Evolutionary conservation across 2,329 filamentous ascomycete species (phyloP).

Genomic region (Xylaria sp.): DNA sequence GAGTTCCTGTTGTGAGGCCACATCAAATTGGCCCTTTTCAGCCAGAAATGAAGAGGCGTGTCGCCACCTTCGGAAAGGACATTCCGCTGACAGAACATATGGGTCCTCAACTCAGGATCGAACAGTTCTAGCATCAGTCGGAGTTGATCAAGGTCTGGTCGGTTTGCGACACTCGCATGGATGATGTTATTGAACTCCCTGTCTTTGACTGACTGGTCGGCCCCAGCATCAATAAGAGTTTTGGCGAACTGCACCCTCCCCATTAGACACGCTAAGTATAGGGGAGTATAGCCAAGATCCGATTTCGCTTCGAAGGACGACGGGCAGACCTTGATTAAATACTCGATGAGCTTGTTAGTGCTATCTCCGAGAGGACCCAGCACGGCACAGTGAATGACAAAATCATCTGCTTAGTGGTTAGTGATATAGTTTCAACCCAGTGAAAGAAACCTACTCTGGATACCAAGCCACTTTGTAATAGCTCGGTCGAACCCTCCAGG

Average conservation of each 20-base stretch:
- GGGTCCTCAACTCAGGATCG: conserved; percentile 63
- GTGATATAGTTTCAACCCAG: background rate
- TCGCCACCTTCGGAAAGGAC: conserved; percentile 61
- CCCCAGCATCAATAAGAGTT: conserved; percentile 72
- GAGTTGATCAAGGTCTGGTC: conserved; percentile 52
- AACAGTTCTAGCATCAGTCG: conserved; percentile 66
- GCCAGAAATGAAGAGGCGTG: conserved; percentile 72
- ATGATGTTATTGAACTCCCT: conserved; percentile 72
- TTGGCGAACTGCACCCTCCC: conserved; percentile 65
- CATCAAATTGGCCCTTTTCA: conserved; percentile 51
- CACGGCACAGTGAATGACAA: conserved; percentile 74
- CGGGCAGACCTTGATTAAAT: conserved; percentile 71
- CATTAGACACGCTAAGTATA: conserved; percentile 72
- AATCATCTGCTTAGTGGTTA: conserved; percentile 59
- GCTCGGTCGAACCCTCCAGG: conserved; percentile 71
- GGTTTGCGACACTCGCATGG: conserved; percentile 62
- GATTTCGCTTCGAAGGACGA: conserved; percentile 71
- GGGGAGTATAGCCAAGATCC: conserved; percentile 69
- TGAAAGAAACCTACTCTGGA: conserved; percentile 62
- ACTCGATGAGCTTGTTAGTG: conserved; percentile 68
- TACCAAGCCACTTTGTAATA: conserved; percentile 69
- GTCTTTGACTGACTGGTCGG: conserved; percentile 74
- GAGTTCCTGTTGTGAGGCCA: background rate
- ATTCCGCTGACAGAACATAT: conserved; percentile 69
- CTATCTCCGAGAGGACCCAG: conserved; percentile 54